Evolutionary conservation across 495 filamentous ascomycete genomes (phyloP).

Genomic region (Penicillium diatomitis): DNA sequence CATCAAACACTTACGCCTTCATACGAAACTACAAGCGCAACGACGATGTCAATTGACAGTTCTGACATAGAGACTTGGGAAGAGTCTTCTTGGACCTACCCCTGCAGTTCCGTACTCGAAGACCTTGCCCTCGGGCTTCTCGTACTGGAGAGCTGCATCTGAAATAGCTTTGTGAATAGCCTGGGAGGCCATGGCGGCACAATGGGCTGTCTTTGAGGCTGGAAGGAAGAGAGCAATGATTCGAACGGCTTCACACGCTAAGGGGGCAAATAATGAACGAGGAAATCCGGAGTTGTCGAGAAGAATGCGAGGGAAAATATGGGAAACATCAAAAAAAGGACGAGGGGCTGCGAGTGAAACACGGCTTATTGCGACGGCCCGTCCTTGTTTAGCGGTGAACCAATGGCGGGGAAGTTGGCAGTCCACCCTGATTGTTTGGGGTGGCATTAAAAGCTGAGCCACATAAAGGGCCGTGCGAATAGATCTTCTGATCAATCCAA

Average conservation of each 20-base stretch:
- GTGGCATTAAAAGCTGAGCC: slow-evolving; percentile 11
- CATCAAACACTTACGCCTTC: slow-evolving; percentile 54
- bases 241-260: too few relatives aligned
- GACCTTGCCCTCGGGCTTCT: slow-evolving; percentile 58
- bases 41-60: not conserved
- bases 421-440: not conserved
- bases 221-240: not conserved
- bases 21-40: slow-evolving; percentile 55
- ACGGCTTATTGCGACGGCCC: slow-evolving; percentile 22
- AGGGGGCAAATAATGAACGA: not conserved
- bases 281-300: not conserved
- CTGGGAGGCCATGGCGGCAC: slow-evolving; percentile 38
- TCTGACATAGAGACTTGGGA: too few relatives aligned
- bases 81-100: slow-evolving; percentile 35
- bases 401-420: slow-evolving; percentile 11
- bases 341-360: slow-evolving; percentile 24
- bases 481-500: too few relatives aligned
- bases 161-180: slow-evolving; percentile 37
- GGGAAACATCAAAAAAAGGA: slow-evolving; percentile 21
- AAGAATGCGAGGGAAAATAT: slow-evolving; percentile 4
- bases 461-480: slow-evolving; percentile 9
- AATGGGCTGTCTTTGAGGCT: slow-evolving; percentile 10
- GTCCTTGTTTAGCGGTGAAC: slow-evolving; percentile 23
- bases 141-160: slow-evolving; percentile 37
- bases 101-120: slow-evolving; percentile 96